Conservation (phyloP, 495 filamentous ascomycete genomes). For the Hypoxylon lienhwacheense region DNA sequence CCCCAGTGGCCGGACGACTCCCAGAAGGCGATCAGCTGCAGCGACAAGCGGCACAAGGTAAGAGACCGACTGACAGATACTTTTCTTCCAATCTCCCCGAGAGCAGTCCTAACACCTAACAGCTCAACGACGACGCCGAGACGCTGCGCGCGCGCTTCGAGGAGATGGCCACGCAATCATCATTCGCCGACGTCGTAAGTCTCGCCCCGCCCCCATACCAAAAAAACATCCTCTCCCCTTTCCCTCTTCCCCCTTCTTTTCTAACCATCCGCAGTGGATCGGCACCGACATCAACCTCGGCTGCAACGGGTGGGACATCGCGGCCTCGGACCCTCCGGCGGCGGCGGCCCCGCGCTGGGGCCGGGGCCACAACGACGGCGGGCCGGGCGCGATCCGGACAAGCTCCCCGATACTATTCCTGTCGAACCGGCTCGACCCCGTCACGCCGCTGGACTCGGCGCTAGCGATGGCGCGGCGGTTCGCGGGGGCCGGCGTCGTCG, state of each 20-base stretch:
- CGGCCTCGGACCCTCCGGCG: constrained; percentile 41
- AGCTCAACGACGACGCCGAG: constrained; percentile 45
- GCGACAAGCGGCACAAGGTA: constrained; percentile 49
- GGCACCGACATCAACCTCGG: constrained; percentile 38
- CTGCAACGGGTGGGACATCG: constrained; percentile 50
- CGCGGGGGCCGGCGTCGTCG: constrained; percentile 48
- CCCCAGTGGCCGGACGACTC: constrained; percentile 52
- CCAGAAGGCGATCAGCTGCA: constrained; percentile 48
- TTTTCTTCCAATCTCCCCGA: neutral
- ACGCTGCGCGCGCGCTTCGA: constrained; percentile 42
- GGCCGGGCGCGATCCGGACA: constrained; percentile 47
- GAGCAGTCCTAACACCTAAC: neutral
- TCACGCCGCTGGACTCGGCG: constrained; percentile 56
- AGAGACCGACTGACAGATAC: constrained; percentile 13
- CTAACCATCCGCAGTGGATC: constrained; percentile 40
- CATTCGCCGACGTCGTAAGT: constrained; percentile 48
- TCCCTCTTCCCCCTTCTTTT: no score
- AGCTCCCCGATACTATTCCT: constrained; percentile 63
- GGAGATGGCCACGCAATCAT: constrained; percentile 41
- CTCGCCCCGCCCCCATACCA: neutral
- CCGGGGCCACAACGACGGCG: constrained; percentile 34
- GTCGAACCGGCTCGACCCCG: constrained; percentile 61
- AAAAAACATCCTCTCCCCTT: no score
- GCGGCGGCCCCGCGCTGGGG: no score
- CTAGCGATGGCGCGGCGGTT: constrained; percentile 56